Evolutionary conservation across 495 filamentous ascomycete genomes (phyloP), one percentile per base, ranked within the genome.

Genomic region (Podospora pseudopauciseta): DNA sequence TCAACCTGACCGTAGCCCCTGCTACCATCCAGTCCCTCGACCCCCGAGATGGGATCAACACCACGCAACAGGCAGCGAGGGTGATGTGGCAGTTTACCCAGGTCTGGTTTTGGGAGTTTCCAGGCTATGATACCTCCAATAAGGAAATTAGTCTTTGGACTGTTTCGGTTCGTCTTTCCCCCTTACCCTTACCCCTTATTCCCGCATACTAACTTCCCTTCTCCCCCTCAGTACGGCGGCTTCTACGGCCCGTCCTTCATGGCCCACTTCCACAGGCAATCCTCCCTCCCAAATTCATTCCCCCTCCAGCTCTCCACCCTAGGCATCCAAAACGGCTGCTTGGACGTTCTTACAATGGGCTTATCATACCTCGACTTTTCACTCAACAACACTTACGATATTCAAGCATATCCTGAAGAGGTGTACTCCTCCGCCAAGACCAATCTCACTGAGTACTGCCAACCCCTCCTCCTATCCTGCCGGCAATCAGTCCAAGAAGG

Each of bases 301-400:
- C 73, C 80, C 53, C 81, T 91, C 28, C 80, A 84, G 32, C 77
- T 90, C 18, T 81, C 81, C 32, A 84, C 87, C 56, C 74, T 88
- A 0, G 81, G 85, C 6, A 85, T 88, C 63, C 72, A 90, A 64
- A 93, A 93, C 75, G 91, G 90, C 49, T 92, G 91, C 69, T 82
- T 94, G 57, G 91, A 95, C 77, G 80, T 86, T 34, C 72, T 86
- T 27, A 84, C 87, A 6, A 90, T 93, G 78, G 82, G 80, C 3
- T 82, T 85, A 0, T 85, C 78, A 49, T 94, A 92, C 71, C 87
- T 90, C 1, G 74, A 83, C n/a, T 87, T 91, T 73, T 89, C 90
- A 16, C 81, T 86, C 63, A 87, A 89, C 76, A 95, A 95, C 72
- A 91, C 91, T 15, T 95, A 92, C 71, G 86, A 85, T 7, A 86